Conservation (phyloP, 1,284 basidiomycete genomes). For the Mrakiaceae sp. region DNA sequence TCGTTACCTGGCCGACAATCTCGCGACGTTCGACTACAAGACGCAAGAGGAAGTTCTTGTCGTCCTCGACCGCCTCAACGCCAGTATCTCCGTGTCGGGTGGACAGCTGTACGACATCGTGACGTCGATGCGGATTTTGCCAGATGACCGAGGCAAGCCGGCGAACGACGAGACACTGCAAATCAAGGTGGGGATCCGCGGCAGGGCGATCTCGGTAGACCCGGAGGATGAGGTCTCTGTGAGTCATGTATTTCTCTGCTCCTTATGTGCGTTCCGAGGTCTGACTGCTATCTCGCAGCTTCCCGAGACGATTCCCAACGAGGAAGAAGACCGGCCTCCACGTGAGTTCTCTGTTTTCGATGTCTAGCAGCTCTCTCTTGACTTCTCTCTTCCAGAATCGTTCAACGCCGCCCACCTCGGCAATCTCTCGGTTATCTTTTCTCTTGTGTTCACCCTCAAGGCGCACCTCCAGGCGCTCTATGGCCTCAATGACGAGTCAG, state of each 20-base stretch:
- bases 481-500: constrained; percentile 74
- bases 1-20: constrained; percentile 88
- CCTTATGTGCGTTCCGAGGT: too few relatives aligned
- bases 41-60: constrained; percentile 83
- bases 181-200: constrained; percentile 18
- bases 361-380: too few relatives aligned
- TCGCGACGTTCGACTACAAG: constrained; percentile 84
- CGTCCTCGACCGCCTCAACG: constrained; percentile 69
- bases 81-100: constrained; percentile 69
- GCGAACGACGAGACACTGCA: not conserved
- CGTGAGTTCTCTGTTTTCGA: too few relatives aligned
- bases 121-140: constrained; percentile 19
- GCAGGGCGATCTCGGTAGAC: constrained; percentile 16
- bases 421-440: constrained; percentile 54
- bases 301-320: too few relatives aligned
- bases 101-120: constrained; percentile 54
- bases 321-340: too few relatives aligned
- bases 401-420: constrained; percentile 25
- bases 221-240: constrained; percentile 18
- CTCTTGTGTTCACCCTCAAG: constrained; percentile 71
- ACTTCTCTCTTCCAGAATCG: constrained; percentile 17
- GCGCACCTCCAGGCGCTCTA: constrained; percentile 69
- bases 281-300: too few relatives aligned
- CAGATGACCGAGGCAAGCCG: not conserved
- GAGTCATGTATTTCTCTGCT: too few relatives aligned